phyloP scores from a whole-genome alignment of 108 stramenopile genomes.

The Nitzschia sp. region DNA sequence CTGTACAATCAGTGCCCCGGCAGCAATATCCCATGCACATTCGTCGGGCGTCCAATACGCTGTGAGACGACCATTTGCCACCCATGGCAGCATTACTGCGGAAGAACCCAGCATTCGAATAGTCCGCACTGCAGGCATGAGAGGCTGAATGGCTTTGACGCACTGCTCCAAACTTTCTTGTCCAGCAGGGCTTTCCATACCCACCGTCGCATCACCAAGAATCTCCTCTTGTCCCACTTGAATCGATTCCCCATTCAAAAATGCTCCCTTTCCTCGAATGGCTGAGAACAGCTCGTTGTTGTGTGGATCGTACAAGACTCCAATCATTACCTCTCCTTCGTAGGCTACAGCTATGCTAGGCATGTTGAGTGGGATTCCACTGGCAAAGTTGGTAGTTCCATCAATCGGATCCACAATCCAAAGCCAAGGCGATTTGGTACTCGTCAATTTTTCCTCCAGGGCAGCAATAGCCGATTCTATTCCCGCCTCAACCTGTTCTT shows the following conservation, averaged over 20 bases:
- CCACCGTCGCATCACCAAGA: constrained; percentile 65
- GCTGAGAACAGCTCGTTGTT: constrained; percentile 83
- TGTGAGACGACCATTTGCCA: constrained; percentile 79
- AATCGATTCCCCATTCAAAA: constrained; percentile 55
- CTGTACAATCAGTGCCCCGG: constrained; percentile 81
- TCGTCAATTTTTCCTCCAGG: constrained; percentile 37
- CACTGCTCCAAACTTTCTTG: constrained; percentile 53
- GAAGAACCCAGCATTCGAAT: constrained; percentile 84
- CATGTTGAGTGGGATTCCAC: constrained; percentile 77
- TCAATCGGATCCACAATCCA: constrained; percentile 50
- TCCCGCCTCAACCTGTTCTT: constrained; percentile 87
- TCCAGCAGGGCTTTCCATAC: constrained; percentile 80
- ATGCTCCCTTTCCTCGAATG: constrained; percentile 67
- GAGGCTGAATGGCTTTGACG: constrained; percentile 56
- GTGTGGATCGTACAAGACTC: constrained; percentile 87
- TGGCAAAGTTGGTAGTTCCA: constrained; percentile 80
- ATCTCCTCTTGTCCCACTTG: constrained; percentile 14
- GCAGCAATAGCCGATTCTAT: constrained; percentile 75
- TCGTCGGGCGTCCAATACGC: constrained; percentile 84
- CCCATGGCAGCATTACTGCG: constrained; percentile 89
- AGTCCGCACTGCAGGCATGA: constrained; percentile 72
- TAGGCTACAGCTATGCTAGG: constrained; percentile 83
- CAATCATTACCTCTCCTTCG: constrained; percentile 72
- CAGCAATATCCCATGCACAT: constrained; percentile 88
- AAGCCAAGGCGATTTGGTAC: constrained; percentile 28